These are phyloP conservation scores for Purpureocillium lavendulum DNA, from an alignment of 2,329 filamentous ascomycete genomes.

Conservation along the genomic window DNA sequence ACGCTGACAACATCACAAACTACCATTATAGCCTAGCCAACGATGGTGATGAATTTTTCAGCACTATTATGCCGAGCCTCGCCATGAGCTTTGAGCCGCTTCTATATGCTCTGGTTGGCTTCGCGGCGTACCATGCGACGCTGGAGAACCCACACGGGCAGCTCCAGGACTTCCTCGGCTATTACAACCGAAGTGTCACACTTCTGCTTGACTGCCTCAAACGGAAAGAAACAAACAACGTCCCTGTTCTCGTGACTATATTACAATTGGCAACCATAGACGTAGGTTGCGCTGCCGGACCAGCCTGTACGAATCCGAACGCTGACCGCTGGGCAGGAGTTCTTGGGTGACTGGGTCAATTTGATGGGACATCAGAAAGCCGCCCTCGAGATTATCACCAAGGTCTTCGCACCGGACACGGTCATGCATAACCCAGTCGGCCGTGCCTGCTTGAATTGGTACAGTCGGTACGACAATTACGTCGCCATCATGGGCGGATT, in stretches of 20 bases:
- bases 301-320: slow-evolving; percentile 1
- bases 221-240: slow-evolving; percentile 59
- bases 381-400: slow-evolving; percentile 70
- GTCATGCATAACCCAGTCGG: slow-evolving; percentile 63
- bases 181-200: slow-evolving; percentile 83
- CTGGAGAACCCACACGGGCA: slow-evolving; percentile 62
- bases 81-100: slow-evolving; percentile 71
- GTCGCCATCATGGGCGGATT: slow-evolving; percentile 76
- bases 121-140: slow-evolving; percentile 79
- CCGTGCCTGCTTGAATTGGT: slow-evolving; percentile 78
- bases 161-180: slow-evolving; percentile 74
- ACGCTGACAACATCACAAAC: slow-evolving; percentile 65
- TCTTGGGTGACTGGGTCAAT: slow-evolving; percentile 91
- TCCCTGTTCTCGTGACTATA: slow-evolving; percentile 76
- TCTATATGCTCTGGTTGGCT: slow-evolving; percentile 79
- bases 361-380: slow-evolving; percentile 88
- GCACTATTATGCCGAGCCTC: slow-evolving; percentile 58
- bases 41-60: slow-evolving; percentile 67
- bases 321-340: slow-evolving; percentile 56
- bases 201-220: slow-evolving; percentile 65
- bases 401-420: slow-evolving; percentile 69
- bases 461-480: slow-evolving; percentile 79
- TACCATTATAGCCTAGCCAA: slow-evolving; percentile 76
- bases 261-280: slow-evolving; percentile 90
- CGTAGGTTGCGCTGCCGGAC: slow-evolving; percentile 38